phyloP scores from a whole-genome alignment of 164 flowering plant genomes.

The Taxillus chinensis region DNA sequence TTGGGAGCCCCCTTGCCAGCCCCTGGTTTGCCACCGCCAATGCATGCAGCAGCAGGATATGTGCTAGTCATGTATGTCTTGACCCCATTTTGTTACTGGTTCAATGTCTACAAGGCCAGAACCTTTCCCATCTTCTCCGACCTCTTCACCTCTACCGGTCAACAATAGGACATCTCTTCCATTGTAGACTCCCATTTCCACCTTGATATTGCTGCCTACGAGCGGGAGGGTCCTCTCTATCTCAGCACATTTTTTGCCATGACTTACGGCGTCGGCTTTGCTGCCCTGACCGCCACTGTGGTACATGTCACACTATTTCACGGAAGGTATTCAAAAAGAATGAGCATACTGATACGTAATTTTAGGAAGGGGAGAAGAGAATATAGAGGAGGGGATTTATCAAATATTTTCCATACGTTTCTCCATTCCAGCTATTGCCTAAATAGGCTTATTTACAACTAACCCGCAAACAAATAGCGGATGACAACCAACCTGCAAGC shows the following conservation, averaged over 20 bases:
- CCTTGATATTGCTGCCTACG: constrained; percentile 47
- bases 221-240: constrained; percentile 43
- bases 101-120: constrained; percentile 57
- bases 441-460: too few relatives aligned
- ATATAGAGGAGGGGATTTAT: too few relatives aligned
- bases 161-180: constrained; percentile 35
- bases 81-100: constrained; percentile 58
- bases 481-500: too few relatives aligned
- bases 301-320: constrained; percentile 62
- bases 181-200: constrained; percentile 57
- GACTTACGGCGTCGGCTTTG: constrained; percentile 79
- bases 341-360: too few relatives aligned
- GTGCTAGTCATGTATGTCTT: constrained; percentile 51
- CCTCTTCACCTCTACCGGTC: constrained; percentile 46
- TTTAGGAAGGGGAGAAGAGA: too few relatives aligned
- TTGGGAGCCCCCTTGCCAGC: constrained; percentile 78
- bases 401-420: too few relatives aligned
- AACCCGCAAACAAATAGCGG: too few relatives aligned
- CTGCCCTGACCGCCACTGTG: constrained; percentile 58
- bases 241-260: constrained; percentile 68
- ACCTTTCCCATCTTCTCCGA: constrained; percentile 61
- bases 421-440: too few relatives aligned
- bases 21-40: constrained; percentile 93
- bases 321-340: constrained; percentile 42
- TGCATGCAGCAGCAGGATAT: constrained; percentile 60